These are phyloP conservation scores for Friedmanniomyces endolithicus DNA, from an alignment of 495 filamentous ascomycete genomes.

Conservation along the genomic window DNA sequence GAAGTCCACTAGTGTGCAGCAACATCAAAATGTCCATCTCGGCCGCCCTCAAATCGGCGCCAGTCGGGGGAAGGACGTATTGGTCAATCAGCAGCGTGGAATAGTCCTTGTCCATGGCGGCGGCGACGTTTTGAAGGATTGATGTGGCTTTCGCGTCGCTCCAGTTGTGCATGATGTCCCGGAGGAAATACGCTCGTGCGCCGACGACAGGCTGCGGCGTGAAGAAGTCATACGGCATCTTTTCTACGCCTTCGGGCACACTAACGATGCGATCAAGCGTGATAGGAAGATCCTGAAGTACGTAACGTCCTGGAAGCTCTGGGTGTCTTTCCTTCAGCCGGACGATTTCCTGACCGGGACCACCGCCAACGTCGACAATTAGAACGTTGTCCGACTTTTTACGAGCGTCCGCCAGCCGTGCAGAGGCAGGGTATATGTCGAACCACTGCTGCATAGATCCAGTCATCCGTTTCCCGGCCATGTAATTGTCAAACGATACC, in stretches of 20 bases:
- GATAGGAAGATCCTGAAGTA: conserved; percentile 8
- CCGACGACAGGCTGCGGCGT: conserved; percentile 8
- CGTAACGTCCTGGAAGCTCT: conserved; percentile 3
- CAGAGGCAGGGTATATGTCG: conserved; percentile 3
- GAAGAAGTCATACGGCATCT: conserved; percentile 14
- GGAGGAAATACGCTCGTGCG: conserved; percentile 7
- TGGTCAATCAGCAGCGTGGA: conserved; percentile 11
- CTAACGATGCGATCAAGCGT: not conserved
- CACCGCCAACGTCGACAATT: conserved; percentile 14
- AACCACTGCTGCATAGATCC: conserved; percentile 4
- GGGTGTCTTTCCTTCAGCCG: not conserved
- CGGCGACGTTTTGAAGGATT: conserved; percentile 3
- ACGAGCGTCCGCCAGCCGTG: not conserved
- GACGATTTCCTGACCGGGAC: not conserved
- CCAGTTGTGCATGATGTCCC: conserved; percentile 13
- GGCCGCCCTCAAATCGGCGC: not conserved
- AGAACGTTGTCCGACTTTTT: not conserved
- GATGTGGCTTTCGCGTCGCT: conserved; percentile 3
- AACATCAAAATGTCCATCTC: conserved; percentile 7
- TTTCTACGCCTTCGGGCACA: conserved; percentile 4
- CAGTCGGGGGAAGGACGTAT: not conserved
- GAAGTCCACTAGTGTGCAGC: not conserved
- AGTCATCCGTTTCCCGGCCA: not conserved
- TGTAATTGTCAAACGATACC: conserved; percentile 8
- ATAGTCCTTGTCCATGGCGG: conserved; percentile 10